Evolutionary conservation across 23 red algal species (phyloP).

Genomic region (Gracilaria gracilis): DNA sequence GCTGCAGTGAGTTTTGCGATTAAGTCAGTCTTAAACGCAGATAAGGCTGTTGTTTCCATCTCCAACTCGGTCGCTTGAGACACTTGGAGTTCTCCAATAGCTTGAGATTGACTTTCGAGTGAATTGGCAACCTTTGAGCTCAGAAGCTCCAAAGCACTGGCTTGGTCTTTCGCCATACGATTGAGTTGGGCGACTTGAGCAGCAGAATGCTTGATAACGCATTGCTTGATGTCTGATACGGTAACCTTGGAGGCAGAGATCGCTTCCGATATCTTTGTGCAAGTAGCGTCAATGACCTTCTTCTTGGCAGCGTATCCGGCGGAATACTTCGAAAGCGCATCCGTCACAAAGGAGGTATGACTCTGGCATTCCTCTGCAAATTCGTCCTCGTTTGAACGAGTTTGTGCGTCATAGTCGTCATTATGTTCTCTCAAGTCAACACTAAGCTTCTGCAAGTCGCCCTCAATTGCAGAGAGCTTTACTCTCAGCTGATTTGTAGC

Average conservation of each 20-base stretch:
- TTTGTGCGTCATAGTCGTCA: background rate
- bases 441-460: constrained; percentile 4
- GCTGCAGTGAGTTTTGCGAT: constrained; percentile 35
- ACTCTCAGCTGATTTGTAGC: background rate
- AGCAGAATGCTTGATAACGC: constrained; percentile 3
- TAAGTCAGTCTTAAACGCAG: constrained; percentile 14
- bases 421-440: background rate
- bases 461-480: background rate
- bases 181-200: constrained; percentile 1
- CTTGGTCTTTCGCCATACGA: constrained; percentile 26
- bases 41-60: constrained; percentile 11
- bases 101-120: constrained; percentile 19
- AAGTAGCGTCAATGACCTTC: constrained; percentile 1
- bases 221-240: constrained; percentile 22
- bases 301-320: background rate
- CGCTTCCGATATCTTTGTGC: background rate
- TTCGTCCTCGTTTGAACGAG: background rate
- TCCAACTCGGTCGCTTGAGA: constrained; percentile 16
- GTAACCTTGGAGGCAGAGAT: background rate
- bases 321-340: background rate
- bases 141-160: background rate
- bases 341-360: background rate
- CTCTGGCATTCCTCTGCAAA: background rate
- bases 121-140: background rate
- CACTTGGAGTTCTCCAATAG: constrained; percentile 22